Evolutionary conservation across 306 rosid genomes (phyloP).

Genomic region (Trifolium repens): DNA sequence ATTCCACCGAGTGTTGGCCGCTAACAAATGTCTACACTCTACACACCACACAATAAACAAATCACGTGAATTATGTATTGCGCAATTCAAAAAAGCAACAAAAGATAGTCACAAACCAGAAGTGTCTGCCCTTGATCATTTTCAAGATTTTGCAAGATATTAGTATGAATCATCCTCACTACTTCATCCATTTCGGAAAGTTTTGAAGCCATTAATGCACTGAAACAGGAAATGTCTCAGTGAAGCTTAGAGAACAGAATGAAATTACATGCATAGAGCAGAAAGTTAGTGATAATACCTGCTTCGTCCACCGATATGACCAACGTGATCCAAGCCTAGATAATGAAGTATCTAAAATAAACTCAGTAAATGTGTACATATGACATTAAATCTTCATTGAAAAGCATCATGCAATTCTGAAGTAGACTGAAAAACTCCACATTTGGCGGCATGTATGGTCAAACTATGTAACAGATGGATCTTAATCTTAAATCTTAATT

Average conservation of each 20-base stretch:
- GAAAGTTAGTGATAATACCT: conserved; percentile 57
- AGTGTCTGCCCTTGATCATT: conserved; percentile 67
- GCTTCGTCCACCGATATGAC: conserved; percentile 93
- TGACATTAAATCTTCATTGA: conserved; percentile 34
- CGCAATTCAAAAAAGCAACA: conserved; percentile 29
- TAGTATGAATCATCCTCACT: conserved; percentile 76
- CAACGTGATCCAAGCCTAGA: conserved; percentile 97
- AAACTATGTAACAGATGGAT: conserved; percentile 27
- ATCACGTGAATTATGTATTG: conserved; percentile 19
- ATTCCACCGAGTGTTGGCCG: too few relatives aligned
- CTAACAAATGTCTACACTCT: conserved; percentile 16
- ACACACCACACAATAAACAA: conserved; percentile 23
- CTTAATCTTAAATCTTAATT: conserved; percentile 31
- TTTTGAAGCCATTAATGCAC: conserved; percentile 81
- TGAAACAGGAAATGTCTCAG: conserved; percentile 53
- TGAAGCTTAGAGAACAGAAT: conserved; percentile 43
- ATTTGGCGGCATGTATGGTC: conserved; percentile 9
- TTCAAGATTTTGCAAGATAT: conserved; percentile 51
- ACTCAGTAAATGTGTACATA: conserved; percentile 49
- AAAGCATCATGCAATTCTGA: conserved; percentile 39
- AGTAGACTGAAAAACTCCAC: conserved; percentile 7
- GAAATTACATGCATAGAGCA: conserved; percentile 34
- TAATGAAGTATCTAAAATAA: conserved; percentile 94
- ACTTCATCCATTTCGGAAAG: conserved; percentile 95
- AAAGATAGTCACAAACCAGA: conserved; percentile 67